These are phyloP conservation scores for Fonsecaea monophora DNA, from an alignment of 2,329 filamentous ascomycete genomes.

Conservation along the genomic window DNA sequence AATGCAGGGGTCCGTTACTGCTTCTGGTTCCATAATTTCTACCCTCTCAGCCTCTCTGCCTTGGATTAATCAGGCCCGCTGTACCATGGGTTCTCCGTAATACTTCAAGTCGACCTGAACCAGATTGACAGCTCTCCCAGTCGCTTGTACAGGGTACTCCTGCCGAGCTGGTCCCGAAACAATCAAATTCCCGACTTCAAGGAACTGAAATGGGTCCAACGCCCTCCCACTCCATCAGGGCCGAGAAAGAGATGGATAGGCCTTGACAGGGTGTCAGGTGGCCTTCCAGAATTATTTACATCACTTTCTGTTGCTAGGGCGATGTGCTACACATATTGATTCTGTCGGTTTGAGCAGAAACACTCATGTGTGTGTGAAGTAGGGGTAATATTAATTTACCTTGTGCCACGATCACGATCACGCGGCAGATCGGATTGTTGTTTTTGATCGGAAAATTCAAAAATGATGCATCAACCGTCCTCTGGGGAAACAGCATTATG, in stretches of 20 bases:
- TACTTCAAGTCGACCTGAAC: not conserved
- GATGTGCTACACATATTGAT: not conserved
- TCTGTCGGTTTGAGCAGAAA: not conserved
- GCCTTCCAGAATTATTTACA: conserved; percentile 7
- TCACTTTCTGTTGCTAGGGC: conserved; percentile 6
- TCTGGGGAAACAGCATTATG: not conserved
- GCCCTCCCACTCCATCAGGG: not conserved
- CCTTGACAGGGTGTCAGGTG: not conserved
- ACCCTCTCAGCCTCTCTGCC: not conserved
- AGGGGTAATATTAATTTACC: not conserved
- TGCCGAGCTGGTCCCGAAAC: conserved; percentile 2
- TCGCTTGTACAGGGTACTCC: not conserved
- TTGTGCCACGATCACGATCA: not conserved
- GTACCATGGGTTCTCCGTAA: not conserved
- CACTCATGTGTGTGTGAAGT: not conserved
- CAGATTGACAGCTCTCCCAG: not conserved
- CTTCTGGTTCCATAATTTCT: not conserved
- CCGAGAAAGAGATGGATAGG: not conserved
- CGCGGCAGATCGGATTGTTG: not conserved
- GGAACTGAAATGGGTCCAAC: not conserved
- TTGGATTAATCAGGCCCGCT: not conserved
- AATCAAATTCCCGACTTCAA: conserved; percentile 1
- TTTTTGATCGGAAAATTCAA: not conserved
- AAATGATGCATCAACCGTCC: not conserved
- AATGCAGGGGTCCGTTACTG: conserved; percentile 27